phyloP scores from a whole-genome alignment of 2,329 filamentous ascomycete species.

The Neonectria hederae region DNA sequence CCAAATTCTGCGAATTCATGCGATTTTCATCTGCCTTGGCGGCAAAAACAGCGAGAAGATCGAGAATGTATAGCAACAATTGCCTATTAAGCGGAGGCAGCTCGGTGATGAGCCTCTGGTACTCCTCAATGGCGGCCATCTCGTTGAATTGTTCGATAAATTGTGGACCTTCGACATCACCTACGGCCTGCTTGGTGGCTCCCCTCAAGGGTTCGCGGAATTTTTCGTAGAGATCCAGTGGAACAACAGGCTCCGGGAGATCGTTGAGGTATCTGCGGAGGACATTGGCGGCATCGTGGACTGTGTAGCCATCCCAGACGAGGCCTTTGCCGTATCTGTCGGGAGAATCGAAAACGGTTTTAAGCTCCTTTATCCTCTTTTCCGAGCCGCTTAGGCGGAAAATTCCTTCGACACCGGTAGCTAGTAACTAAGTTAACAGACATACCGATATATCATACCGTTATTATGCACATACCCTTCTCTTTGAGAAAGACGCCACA shows the following conservation, averaged over 20 bases:
- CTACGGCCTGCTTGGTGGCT: constrained; percentile 76
- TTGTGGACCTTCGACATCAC: constrained; percentile 74
- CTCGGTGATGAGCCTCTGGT: constrained; percentile 91
- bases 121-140: constrained; percentile 78
- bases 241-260: constrained; percentile 95
- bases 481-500: constrained; percentile 98
- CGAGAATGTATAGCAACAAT: constrained; percentile 92
- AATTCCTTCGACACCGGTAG: constrained; percentile 94
- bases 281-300: constrained; percentile 98
- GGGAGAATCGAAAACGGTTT: constrained; percentile 90
- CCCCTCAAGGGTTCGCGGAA: constrained; percentile 85
- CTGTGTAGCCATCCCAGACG: constrained; percentile 96
- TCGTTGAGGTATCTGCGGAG: constrained; percentile 95
- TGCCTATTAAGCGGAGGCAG: constrained; percentile 93
- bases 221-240: constrained; percentile 88
- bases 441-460: not conserved
- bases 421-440: constrained; percentile 57
- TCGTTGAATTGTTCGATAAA: constrained; percentile 72
- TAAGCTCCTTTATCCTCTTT: constrained; percentile 97
- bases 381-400: constrained; percentile 96
- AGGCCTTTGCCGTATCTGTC: constrained; percentile 96
- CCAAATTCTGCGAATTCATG: constrained; percentile 94
- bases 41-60: constrained; percentile 94
- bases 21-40: constrained; percentile 96
- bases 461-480: constrained; percentile 73